A percentile compares a stretch with the other conserved stretches of the same genome.
Evolutionary conservation across 176 grass and related monocot species (phyloP).

Genomic region (Typha latifolia): DNA sequence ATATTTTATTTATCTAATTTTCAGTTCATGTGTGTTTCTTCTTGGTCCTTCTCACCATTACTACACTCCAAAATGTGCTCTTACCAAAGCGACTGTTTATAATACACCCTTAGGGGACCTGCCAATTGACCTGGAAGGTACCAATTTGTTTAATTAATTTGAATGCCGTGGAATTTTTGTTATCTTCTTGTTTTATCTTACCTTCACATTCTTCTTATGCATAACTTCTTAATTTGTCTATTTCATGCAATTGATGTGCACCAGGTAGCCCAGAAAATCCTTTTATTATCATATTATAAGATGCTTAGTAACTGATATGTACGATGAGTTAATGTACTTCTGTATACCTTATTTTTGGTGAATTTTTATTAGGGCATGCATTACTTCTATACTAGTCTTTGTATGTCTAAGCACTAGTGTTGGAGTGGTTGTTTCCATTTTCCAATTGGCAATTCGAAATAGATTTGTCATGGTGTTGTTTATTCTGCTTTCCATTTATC

Average conservation of each 20-base stretch:
- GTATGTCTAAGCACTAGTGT: too few relatives aligned
- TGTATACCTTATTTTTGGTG: too few relatives aligned
- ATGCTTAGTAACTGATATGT: too few relatives aligned
- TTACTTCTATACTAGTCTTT: too few relatives aligned
- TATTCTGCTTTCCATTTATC: neutral
- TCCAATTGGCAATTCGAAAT: too few relatives aligned
- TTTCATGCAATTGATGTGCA: too few relatives aligned
- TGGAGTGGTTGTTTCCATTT: too few relatives aligned
- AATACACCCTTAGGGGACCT: constrained; percentile 81
- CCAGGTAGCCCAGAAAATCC: too few relatives aligned
- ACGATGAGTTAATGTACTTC: too few relatives aligned
- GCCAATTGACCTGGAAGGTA: constrained; percentile 88
- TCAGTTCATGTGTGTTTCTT: constrained; percentile 87
- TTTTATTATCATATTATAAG: too few relatives aligned
- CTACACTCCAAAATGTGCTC: constrained; percentile 91
- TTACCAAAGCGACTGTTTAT: constrained; percentile 38
- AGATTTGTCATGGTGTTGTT: too few relatives aligned
- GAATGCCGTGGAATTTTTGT: neutral
- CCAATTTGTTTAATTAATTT: neutral
- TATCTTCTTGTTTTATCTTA: neutral
- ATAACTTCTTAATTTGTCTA: neutral
- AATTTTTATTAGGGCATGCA: too few relatives aligned
- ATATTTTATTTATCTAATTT: constrained; percentile 18
- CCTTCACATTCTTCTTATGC: neutral
- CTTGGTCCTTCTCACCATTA: constrained; percentile 96